These are phyloP conservation scores for Apiospora koreana DNA, from an alignment of 2,329 filamentous ascomycete species.

Conservation along the genomic window DNA sequence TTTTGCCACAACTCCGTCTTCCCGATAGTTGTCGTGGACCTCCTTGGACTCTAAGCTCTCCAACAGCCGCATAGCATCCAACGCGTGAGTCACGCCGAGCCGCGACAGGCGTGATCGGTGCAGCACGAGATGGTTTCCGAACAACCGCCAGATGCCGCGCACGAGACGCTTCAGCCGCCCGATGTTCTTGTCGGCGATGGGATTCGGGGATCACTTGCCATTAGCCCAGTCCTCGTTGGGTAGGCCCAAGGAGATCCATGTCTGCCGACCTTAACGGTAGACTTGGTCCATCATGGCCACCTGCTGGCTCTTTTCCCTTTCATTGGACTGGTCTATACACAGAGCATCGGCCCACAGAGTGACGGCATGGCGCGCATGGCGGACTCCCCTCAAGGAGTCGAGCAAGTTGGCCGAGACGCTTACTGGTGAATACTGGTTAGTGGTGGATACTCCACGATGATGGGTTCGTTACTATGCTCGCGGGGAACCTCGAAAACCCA, in stretches of 20 bases:
- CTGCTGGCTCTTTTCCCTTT: conserved; percentile 9
- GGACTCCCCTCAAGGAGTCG: neutral
- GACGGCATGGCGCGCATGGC: neutral
- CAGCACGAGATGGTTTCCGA: neutral
- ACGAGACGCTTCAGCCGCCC: neutral
- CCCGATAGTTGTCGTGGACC: neutral
- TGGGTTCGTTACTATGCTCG: neutral
- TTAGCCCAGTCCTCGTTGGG: neutral
- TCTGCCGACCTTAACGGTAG: conserved; percentile 8
- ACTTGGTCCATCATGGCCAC: conserved; percentile 16
- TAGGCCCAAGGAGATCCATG: neutral
- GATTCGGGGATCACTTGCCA: neutral
- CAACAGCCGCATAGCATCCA: neutral
- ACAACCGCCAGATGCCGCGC: neutral
- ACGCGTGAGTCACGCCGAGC: neutral
- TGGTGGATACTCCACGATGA: neutral
- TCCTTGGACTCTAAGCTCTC: neutral
- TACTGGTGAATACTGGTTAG: neutral
- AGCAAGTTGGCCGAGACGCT: neutral
- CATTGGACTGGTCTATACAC: conserved; percentile 19
- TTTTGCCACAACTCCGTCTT: neutral
- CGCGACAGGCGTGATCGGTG: neutral
- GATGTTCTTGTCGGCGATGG: neutral
- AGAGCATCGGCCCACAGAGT: conserved; percentile 18
- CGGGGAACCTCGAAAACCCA: neutral